Conservation (phyloP, 331 rosid species). For the Phaseolus coccineus region DNA sequence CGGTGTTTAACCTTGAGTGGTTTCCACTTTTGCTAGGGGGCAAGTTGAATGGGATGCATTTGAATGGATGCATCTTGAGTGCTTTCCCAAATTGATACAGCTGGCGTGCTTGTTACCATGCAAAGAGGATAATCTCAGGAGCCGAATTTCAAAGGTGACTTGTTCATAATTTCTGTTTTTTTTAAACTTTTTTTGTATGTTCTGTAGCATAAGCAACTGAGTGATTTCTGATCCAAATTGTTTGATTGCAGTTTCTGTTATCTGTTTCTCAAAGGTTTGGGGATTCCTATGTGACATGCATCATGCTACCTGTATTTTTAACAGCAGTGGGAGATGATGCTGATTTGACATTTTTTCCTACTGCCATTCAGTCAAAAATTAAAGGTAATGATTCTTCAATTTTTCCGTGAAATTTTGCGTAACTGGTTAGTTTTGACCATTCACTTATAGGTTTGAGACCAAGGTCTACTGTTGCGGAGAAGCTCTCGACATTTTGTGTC, state of each 20-base stretch:
- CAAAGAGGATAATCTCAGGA: constrained; percentile 88
- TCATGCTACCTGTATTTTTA: constrained; percentile 85
- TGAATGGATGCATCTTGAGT: constrained; percentile 89
- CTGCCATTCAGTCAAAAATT: constrained; percentile 63
- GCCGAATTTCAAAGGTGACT: constrained; percentile 76
- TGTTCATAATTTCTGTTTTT: constrained; percentile 27
- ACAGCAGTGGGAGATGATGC: constrained; percentile 79
- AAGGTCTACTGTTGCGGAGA: constrained; percentile 60
- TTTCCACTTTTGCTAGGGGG: constrained; percentile 61
- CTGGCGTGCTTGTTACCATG: constrained; percentile 83
- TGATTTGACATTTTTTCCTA: constrained; percentile 72
- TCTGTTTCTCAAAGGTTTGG: constrained; percentile 79
- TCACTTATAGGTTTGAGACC: constrained; percentile 69
- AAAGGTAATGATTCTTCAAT: constrained; percentile 57
- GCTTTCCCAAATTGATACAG: constrained; percentile 83
- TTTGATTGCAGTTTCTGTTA: constrained; percentile 74
- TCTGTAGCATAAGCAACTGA: constrained; percentile 33
- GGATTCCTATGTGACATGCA: constrained; percentile 72
- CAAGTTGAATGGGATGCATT: constrained; percentile 75
- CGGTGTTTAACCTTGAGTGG: constrained; percentile 37
- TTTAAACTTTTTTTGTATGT: constrained; percentile 1
- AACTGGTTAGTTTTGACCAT: constrained; percentile 38
- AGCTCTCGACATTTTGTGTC: constrained; percentile 75
- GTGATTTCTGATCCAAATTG: constrained; percentile 46
- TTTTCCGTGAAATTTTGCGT: constrained; percentile 31